phyloP scores from a whole-genome alignment of 352 stramenopile genomes.

The Pythium monospermum region DNA sequence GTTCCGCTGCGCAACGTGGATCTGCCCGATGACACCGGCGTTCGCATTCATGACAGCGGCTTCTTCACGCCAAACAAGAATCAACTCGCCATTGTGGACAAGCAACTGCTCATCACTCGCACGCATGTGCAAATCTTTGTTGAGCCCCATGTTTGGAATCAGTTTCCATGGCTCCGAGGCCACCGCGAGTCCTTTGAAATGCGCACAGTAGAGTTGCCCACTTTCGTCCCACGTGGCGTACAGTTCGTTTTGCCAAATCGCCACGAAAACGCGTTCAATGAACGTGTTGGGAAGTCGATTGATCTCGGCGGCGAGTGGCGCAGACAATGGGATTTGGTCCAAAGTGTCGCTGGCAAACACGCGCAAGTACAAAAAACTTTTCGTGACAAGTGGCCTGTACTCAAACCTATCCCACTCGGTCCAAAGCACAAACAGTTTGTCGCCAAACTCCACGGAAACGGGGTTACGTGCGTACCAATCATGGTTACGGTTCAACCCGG shows the following conservation, averaged over 20 bases:
- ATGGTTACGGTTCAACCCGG: constrained; percentile 56
- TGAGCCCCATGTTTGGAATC: constrained; percentile 57
- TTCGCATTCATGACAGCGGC: constrained; percentile 9
- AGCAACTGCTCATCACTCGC: constrained; percentile 40
- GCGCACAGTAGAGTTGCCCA: constrained; percentile 49
- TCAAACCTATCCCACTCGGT: constrained; percentile 45
- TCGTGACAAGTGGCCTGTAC: constrained; percentile 13
- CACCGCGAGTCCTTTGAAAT: constrained; percentile 39
- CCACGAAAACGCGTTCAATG: constrained; percentile 40
- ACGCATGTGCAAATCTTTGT: constrained; percentile 47
- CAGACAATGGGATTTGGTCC: constrained; percentile 21
- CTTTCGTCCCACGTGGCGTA: constrained; percentile 72
- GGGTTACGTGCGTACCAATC: constrained; percentile 44
- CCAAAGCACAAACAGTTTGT: constrained; percentile 61
- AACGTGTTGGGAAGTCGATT: constrained; percentile 48
- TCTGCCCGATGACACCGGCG: constrained; percentile 31
- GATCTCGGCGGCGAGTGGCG: constrained; percentile 20
- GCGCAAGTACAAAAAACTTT: constrained; percentile 50
- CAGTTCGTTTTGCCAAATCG: constrained; percentile 38
- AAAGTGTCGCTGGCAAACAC: constrained; percentile 45
- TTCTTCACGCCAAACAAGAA: constrained; percentile 60
- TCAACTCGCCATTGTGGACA: constrained; percentile 53
- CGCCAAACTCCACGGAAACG: constrained; percentile 28
- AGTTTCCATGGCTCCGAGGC: constrained; percentile 37
- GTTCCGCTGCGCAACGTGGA: constrained; percentile 52